Evolutionary conservation across 192 early-diverging fungal genomes (phyloP).

Genomic region (Coemansia biformis): DNA sequence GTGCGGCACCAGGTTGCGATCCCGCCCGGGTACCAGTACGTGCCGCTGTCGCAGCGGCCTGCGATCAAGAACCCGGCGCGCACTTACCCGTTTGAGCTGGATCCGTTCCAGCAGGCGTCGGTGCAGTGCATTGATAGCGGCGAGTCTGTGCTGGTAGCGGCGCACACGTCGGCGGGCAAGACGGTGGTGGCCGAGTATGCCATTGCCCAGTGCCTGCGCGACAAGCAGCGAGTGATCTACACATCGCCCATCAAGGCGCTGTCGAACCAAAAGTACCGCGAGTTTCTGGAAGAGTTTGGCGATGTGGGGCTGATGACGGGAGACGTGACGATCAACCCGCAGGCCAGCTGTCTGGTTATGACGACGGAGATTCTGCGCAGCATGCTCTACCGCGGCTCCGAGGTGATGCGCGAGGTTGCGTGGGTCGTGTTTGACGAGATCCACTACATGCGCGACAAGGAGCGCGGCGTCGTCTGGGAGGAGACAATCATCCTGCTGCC

Average conservation of each 20-base stretch:
- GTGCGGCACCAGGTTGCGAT: constrained; percentile 94
- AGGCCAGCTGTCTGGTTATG: constrained; percentile 92
- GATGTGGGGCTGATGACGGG: constrained; percentile 99
- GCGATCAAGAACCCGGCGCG: constrained; percentile 74
- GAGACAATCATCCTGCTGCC: constrained; percentile 96
- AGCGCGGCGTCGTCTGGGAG: constrained; percentile 98
- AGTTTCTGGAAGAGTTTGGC: constrained; percentile 90
- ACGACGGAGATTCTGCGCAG: constrained; percentile 97
- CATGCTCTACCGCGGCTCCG: constrained; percentile 96
- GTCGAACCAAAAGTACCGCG: constrained; percentile 97
- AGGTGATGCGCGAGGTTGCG: constrained; percentile 92
- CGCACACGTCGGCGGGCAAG: constrained; percentile 96
- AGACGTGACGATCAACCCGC: constrained; percentile 93
- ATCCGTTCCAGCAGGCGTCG: constrained; percentile 91
- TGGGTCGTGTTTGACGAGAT: constrained; percentile 99
- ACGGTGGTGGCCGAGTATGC: constrained; percentile 99
- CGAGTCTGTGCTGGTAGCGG: constrained; percentile 93
- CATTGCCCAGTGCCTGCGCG: constrained; percentile 78
- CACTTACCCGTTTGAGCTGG: constrained; percentile 83
- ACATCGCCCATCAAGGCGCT: constrained; percentile 97
- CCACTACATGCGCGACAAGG: constrained; percentile 97
- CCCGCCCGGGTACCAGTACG: constrained; percentile 79
- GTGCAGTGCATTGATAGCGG: constrained; percentile 83
- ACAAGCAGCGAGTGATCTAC: constrained; percentile 94
- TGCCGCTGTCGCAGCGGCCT: constrained; percentile 81